These are phyloP conservation scores for Leishmania tropica DNA, from an alignment of 208 protist species.

Conservation along the genomic window DNA sequence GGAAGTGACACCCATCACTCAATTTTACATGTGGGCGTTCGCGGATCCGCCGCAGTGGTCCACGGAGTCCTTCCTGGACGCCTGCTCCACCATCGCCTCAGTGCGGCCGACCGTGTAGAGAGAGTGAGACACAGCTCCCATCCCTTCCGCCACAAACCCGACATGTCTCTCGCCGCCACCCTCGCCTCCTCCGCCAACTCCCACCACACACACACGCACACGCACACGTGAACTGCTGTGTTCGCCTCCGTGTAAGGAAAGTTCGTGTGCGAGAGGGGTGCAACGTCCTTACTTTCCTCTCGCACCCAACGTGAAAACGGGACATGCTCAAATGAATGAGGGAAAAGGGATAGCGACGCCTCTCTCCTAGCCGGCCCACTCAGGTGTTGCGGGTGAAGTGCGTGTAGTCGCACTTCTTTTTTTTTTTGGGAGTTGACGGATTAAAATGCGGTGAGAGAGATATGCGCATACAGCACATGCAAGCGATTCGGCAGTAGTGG, in stretches of 20 bases:
- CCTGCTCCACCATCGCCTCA: conserved; percentile 50
- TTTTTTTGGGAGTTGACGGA: not conserved
- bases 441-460: not conserved
- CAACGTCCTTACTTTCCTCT: not conserved
- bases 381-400: not conserved
- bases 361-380: not conserved
- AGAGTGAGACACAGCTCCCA: not conserved
- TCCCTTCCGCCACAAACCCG: not conserved
- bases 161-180: not conserved
- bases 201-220: not conserved
- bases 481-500: not conserved
- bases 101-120: conserved; percentile 21
- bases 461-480: not conserved
- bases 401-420: not conserved
- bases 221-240: not conserved
- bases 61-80: conserved; percentile 44
- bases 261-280: not conserved
- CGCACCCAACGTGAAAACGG: not conserved
- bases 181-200: not conserved
- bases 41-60: conserved; percentile 56
- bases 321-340: not conserved
- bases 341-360: not conserved
- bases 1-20: conserved; percentile 66
- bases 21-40: conserved; percentile 65
- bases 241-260: not conserved